Conservation (phyloP, 202 grass and related monocot genomes). For the Brachypodium distachyon region DNA sequence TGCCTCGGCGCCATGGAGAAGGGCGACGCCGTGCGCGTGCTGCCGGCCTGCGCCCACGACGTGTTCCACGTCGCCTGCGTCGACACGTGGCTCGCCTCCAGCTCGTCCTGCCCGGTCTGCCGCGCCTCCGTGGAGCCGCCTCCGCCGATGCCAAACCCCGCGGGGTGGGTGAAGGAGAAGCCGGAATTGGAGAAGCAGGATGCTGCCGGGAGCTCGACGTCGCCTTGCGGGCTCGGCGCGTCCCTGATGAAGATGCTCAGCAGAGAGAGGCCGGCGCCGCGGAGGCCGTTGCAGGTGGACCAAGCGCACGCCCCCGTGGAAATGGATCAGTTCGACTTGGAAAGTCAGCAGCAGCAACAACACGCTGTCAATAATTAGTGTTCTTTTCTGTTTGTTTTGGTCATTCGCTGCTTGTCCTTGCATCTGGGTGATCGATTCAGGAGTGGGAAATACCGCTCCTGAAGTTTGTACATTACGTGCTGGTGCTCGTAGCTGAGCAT, state of each 20-base stretch:
- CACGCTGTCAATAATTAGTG: conserved; percentile 6
- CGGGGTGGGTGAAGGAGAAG: conserved; percentile 2
- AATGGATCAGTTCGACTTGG: conserved; percentile 35
- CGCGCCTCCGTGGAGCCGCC: conserved; percentile 52
- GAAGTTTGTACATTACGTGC: background rate
- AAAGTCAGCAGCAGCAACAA: conserved; percentile 25
- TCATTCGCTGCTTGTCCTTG: background rate
- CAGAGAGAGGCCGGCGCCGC: conserved; percentile 30
- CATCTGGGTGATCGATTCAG: conserved; percentile 4
- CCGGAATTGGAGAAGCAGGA: conserved; percentile 12
- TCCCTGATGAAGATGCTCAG: conserved; percentile 58
- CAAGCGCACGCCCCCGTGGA: conserved; percentile 10
- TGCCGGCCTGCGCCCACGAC: conserved; percentile 55
- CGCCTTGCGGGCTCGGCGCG: conserved; percentile 26
- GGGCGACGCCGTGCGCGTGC: conserved; percentile 36
- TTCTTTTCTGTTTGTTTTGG: background rate
- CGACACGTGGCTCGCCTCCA: conserved; percentile 55
- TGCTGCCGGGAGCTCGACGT: conserved; percentile 21
- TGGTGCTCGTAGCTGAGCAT: background rate
- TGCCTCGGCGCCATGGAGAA: conserved; percentile 48
- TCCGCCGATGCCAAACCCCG: background rate
- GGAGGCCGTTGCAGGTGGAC: conserved; percentile 9
- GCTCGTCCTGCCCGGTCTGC: conserved; percentile 63
- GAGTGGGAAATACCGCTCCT: background rate
- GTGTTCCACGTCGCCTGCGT: conserved; percentile 64